A percentile compares a stretch with the other conserved stretches of the same genome.
phyloP scores from a whole-genome alignment of 495 filamentous ascomycete species.

The Hypoxylon rickii region DNA sequence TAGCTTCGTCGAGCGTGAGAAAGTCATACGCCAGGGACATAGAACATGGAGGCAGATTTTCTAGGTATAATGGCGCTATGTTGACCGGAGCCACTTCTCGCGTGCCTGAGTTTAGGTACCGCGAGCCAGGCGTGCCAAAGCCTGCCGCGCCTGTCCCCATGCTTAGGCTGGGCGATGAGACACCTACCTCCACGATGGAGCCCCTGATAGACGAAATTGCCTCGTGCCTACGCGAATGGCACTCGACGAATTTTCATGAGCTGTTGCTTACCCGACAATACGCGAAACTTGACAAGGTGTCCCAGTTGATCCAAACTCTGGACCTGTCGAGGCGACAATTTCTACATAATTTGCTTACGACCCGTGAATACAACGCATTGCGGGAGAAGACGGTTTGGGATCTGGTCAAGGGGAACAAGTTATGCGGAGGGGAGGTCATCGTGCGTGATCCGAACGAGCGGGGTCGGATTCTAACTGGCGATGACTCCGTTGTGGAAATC shows the following conservation, averaged over 20 bases:
- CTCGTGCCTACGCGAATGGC: conserved; percentile 95
- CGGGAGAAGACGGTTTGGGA: conserved; percentile 93
- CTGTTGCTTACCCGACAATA: conserved; percentile 85
- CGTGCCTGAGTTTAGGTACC: conserved; percentile 24
- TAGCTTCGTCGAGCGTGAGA: conserved; percentile 41
- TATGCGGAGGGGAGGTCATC: conserved; percentile 88
- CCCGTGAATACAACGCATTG: conserved; percentile 72
- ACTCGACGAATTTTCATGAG: conserved; percentile 94
- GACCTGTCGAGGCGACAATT: conserved; percentile 86
- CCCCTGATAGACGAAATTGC: conserved; percentile 97
- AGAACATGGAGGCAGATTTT: conserved; percentile 30
- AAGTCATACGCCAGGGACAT: conserved; percentile 25
- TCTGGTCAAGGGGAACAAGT: conserved; percentile 88
- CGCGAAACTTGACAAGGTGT: conserved; percentile 76
- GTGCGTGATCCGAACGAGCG: conserved; percentile 82
- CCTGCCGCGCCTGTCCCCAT: conserved; percentile 93
- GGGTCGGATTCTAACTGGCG: conserved; percentile 85
- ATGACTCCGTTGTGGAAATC: conserved; percentile 91
- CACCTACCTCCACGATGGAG: conserved; percentile 82
- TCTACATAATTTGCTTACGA: conserved; percentile 88
- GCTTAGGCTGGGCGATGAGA: conserved; percentile 97
- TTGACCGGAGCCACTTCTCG: conserved; percentile 2
- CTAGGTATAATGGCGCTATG: conserved; percentile 36
- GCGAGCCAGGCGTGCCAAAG: conserved; percentile 68
- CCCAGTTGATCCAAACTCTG: conserved; percentile 74